phyloP scores from a whole-genome alignment of 176 grass and related monocot genomes.

The Neostapfia colusana region DNA sequence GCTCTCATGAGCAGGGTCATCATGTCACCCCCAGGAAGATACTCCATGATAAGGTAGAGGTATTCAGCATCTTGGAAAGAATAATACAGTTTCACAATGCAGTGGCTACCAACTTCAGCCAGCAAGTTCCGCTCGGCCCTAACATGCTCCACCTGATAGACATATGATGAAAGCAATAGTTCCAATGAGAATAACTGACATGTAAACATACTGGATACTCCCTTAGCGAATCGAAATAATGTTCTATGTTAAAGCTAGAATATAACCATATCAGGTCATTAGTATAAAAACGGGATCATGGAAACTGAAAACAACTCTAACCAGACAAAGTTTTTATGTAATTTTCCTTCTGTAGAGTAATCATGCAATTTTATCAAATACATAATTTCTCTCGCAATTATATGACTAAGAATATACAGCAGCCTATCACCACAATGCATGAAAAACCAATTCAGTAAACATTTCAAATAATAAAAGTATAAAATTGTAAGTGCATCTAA shows the following conservation, averaged over 20 bases:
- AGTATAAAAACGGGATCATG: neutral
- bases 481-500: too few relatives aligned
- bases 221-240: neutral
- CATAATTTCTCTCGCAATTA: neutral
- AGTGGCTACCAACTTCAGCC: slow-evolving; percentile 77
- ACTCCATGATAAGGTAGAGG: slow-evolving; percentile 88
- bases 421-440: neutral
- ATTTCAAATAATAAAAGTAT: slow-evolving; percentile 10
- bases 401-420: neutral
- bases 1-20: slow-evolving; percentile 73
- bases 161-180: slow-evolving; percentile 17
- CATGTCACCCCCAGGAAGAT: slow-evolving; percentile 84
- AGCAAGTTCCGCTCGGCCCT: slow-evolving; percentile 78
- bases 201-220: slow-evolving; percentile 20
- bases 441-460: neutral
- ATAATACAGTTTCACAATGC: slow-evolving; percentile 74
- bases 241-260: neutral
- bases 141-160: slow-evolving; percentile 78
- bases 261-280: neutral
- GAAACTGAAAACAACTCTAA: slow-evolving; percentile 1
- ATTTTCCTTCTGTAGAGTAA: slow-evolving; percentile 3
- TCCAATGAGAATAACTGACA: neutral
- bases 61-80: slow-evolving; percentile 82
- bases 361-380: neutral
- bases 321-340: neutral